phyloP scores from a whole-genome alignment of 2,329 filamentous ascomycete genomes.

The Penicillium sp. region DNA sequence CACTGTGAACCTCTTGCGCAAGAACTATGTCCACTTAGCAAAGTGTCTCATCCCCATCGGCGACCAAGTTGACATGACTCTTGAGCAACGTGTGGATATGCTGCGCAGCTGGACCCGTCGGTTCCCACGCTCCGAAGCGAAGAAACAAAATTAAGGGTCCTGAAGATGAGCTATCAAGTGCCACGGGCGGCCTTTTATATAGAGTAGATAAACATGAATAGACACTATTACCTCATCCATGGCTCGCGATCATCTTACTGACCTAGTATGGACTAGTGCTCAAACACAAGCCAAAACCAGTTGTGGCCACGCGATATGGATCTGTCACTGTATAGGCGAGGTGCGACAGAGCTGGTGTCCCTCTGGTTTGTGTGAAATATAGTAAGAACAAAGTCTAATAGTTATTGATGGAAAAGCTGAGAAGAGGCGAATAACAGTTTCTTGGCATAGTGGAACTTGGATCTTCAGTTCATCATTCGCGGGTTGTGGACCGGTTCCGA shows the following conservation, averaged over 20 bases:
- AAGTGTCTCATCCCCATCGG: conserved; percentile 69
- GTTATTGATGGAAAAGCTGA: background rate
- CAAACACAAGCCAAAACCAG: no score
- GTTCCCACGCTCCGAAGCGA: conserved; percentile 45
- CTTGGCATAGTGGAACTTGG: background rate
- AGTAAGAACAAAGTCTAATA: background rate
- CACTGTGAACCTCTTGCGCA: conserved; percentile 61
- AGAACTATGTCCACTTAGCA: conserved; percentile 67
- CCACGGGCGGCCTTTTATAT: background rate
- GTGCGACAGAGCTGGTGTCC: no score
- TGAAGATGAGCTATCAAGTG: conserved; percentile 43
- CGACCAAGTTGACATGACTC: conserved; percentile 60
- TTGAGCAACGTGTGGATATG: conserved; percentile 59
- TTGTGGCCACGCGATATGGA: no score
- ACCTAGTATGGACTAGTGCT: no score
- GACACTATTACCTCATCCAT: background rate
- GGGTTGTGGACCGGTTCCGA: background rate
- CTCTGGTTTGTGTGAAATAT: no score
- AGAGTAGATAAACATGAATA: background rate
- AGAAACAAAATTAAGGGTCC: conserved; percentile 35
- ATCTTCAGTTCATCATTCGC: background rate
- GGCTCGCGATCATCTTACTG: background rate
- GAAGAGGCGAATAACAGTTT: background rate
- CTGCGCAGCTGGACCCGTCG: conserved; percentile 59
- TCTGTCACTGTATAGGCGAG: no score